These are phyloP conservation scores for Kregervanrija fluxuum DNA, from an alignment of 805 yeast genomes.

Conservation along the genomic window DNA sequence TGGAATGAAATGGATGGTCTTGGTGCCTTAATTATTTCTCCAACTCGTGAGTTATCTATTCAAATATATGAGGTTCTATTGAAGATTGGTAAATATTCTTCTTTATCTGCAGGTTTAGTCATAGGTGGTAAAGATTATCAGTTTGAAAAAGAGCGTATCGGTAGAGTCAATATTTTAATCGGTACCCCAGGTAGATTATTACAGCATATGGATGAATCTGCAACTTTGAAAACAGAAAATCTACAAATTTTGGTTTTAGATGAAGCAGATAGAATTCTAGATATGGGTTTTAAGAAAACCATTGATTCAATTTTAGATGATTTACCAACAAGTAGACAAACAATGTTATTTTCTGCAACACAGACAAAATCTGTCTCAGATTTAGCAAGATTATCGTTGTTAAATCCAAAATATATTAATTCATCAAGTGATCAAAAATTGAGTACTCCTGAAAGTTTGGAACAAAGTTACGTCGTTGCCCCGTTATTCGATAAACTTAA, in stretches of 20 bases:
- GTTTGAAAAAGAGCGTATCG: conserved; percentile 73
- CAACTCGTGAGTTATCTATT: conserved; percentile 86
- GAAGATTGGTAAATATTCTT: conserved; percentile 69
- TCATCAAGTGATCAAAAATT: conserved; percentile 26
- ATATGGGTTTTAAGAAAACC: conserved; percentile 86
- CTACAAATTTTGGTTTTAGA: conserved; percentile 76
- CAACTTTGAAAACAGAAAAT: conserved; percentile 67
- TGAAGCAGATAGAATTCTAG: conserved; percentile 89
- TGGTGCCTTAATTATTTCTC: conserved; percentile 85
- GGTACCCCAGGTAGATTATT: conserved; percentile 90
- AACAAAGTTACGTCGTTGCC: conserved; percentile 72
- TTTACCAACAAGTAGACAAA: conserved; percentile 76
- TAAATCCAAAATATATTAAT: conserved; percentile 54
- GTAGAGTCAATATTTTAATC: conserved; percentile 71
- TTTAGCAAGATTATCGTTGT: conserved; percentile 70
- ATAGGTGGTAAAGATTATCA: conserved; percentile 90
- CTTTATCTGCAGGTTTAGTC: conserved; percentile 82
- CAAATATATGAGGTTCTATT: conserved; percentile 84
- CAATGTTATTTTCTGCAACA: conserved; percentile 81
- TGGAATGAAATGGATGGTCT: conserved; percentile 85
- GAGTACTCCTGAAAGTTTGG: conserved; percentile 71
- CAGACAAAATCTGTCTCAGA: conserved; percentile 78
- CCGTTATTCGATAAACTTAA: conserved; percentile 78
- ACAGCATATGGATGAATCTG: conserved; percentile 87
- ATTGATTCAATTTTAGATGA: conserved; percentile 74